phyloP scores from a whole-genome alignment of 108 stramenopile genomes.

The Cyclotella choctawhatcheeana region DNA sequence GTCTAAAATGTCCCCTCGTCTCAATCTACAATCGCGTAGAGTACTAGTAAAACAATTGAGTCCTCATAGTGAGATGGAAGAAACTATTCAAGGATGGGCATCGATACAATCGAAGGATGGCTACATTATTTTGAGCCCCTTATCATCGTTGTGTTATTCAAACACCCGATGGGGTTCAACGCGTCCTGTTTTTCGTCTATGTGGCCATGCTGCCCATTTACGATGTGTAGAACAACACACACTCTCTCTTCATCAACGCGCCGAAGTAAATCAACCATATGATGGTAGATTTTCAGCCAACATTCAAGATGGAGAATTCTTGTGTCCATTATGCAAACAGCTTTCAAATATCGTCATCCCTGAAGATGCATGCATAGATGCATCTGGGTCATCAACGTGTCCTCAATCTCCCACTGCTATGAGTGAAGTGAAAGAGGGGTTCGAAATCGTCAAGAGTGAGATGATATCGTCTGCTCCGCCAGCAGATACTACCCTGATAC shows the following conservation, averaged over 20 bases:
- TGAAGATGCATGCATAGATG: slow-evolving; percentile 56
- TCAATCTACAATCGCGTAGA: slow-evolving; percentile 81
- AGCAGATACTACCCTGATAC: slow-evolving; percentile 28
- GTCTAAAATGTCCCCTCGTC: slow-evolving; percentile 67
- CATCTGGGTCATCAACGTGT: slow-evolving; percentile 2
- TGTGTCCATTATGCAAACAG: slow-evolving; percentile 97
- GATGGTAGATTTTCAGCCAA: slow-evolving; percentile 94
- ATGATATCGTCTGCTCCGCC: slow-evolving; percentile 7
- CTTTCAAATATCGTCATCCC: slow-evolving; percentile 95
- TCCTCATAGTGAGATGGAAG: slow-evolving; percentile 22
- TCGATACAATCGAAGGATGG: slow-evolving; percentile 87
- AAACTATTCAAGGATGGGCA: slow-evolving; percentile 78
- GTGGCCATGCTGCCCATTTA: slow-evolving; percentile 98
- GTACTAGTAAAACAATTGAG: slow-evolving; percentile 72
- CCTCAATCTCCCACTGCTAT: slow-evolving; percentile 18
- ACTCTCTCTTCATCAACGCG: slow-evolving; percentile 85
- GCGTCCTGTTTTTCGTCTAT: slow-evolving; percentile 84
- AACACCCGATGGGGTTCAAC: slow-evolving; percentile 87
- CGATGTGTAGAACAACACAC: slow-evolving; percentile 92
- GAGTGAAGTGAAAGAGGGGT: slow-evolving; percentile 36
- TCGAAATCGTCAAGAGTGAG: slow-evolving; percentile 39
- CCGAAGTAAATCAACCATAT: slow-evolving; percentile 81
- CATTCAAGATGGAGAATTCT: slow-evolving; percentile 90
- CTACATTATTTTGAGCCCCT: slow-evolving; percentile 84
- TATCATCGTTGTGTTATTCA: slow-evolving; percentile 75